These are phyloP conservation scores for Calendula officinalis DNA, from an alignment of 129 eudicot genomes.

Conservation along the genomic window DNA sequence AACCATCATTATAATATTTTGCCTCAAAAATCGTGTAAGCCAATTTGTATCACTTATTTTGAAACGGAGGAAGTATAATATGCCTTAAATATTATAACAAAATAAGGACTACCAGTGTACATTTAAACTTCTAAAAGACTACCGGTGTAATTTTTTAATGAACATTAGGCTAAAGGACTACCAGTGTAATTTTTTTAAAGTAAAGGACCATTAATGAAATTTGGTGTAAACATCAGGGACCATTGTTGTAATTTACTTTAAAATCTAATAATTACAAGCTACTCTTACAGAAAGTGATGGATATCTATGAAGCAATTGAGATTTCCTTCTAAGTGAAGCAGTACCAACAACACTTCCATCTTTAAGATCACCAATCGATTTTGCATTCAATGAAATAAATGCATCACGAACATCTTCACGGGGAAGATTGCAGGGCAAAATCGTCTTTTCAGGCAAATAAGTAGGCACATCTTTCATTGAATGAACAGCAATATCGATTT, in stretches of 20 bases:
- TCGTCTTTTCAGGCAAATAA: slow-evolving; percentile 71
- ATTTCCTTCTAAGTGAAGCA: slow-evolving; percentile 84
- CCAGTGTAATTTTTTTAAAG: no score
- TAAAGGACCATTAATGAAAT: no score
- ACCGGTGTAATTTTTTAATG: no score
- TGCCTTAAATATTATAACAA: not conserved
- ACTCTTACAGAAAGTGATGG: slow-evolving; percentile 66
- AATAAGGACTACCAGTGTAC: not conserved
- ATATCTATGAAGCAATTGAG: slow-evolving; percentile 76
- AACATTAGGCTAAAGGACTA: no score
- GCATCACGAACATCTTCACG: slow-evolving; percentile 97
- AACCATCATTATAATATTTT: no score
- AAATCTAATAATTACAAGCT: not conserved
- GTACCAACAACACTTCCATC: slow-evolving; percentile 80
- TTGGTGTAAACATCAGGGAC: no score
- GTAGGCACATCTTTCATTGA: slow-evolving; percentile 97
- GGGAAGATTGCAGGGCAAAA: slow-evolving; percentile 78
- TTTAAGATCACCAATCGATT: slow-evolving; percentile 70
- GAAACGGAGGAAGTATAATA: no score
- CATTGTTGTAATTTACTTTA: no score
- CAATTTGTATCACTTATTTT: no score
- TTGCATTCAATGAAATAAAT: slow-evolving; percentile 61
- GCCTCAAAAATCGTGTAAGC: no score
- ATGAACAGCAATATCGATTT: slow-evolving; percentile 90
- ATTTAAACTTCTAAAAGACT: no score